phyloP scores from a whole-genome alignment of 75 land plant genomes.

The Isoetes taiwanensis region DNA sequence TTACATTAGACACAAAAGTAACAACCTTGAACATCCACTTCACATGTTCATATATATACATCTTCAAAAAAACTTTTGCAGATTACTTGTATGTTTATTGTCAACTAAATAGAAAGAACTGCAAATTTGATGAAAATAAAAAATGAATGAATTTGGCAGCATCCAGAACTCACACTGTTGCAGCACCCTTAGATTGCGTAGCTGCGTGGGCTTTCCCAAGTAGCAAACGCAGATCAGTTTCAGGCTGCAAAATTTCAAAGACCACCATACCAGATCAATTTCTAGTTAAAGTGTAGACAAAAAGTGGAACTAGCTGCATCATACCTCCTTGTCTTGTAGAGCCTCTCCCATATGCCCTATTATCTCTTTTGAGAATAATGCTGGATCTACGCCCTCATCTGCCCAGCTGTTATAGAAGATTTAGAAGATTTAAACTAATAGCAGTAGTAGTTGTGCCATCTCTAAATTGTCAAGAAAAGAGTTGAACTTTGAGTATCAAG shows the following conservation, averaged over 20 bases:
- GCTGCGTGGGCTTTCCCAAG: slow-evolving; percentile 70
- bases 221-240: slow-evolving; percentile 42
- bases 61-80: neutral
- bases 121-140: too few relatives aligned
- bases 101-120: too few relatives aligned
- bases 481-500: too few relatives aligned
- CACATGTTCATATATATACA: neutral
- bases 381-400: slow-evolving; percentile 76
- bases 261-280: too few relatives aligned
- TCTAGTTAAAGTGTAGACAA: too few relatives aligned
- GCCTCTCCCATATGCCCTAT: slow-evolving; percentile 44
- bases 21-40: neutral
- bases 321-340: slow-evolving; percentile 62
- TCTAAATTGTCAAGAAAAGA: too few relatives aligned
- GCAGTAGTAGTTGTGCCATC: too few relatives aligned
- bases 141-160: neutral
- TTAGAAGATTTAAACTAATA: too few relatives aligned
- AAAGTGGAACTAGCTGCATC: too few relatives aligned
- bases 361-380: slow-evolving; percentile 61
- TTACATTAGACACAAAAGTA: neutral
- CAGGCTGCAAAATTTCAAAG: slow-evolving; percentile 32
- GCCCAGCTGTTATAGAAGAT: slow-evolving; percentile 90
- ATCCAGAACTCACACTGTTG: slow-evolving; percentile 63
- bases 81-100: neutral
- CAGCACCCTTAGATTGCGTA: slow-evolving; percentile 72